Conservation (phyloP, 2,329 filamentous ascomycete species). For the Alternaria sp. region DNA sequence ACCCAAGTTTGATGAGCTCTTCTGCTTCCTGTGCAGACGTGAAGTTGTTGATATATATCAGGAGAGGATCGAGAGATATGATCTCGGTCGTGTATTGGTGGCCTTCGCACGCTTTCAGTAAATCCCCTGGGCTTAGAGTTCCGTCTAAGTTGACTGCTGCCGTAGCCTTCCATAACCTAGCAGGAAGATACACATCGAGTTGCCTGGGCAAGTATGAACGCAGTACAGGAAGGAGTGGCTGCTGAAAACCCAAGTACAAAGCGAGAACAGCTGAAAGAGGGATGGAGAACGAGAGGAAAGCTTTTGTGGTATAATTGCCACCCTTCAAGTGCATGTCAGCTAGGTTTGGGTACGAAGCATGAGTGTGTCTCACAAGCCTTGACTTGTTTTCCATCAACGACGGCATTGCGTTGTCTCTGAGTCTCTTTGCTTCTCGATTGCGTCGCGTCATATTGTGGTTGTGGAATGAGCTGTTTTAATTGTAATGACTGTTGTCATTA, state of each 20-base stretch:
- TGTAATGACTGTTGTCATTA: background rate
- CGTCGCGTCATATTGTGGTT: background rate
- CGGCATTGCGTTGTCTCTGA: background rate
- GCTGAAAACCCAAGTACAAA: background rate
- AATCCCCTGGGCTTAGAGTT: too few species aligned
- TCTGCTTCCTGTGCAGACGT: conserved; percentile 32
- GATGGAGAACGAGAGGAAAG: background rate
- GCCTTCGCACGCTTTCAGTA: conserved; percentile 22
- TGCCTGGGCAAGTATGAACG: conserved; percentile 9
- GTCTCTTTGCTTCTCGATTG: background rate
- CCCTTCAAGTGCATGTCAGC: background rate
- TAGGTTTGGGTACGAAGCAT: background rate
- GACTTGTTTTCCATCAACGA: background rate
- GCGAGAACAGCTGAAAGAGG: background rate
- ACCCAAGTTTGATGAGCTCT: conserved; percentile 32
- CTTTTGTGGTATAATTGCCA: background rate
- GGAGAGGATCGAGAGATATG: conserved; percentile 35
- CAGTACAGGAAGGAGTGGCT: conserved; percentile 12
- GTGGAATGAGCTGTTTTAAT: background rate
- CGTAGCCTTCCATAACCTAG: background rate
- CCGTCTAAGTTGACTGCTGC: background rate
- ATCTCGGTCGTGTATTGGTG: conserved; percentile 41
- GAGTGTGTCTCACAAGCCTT: background rate
- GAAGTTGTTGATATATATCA: conserved; percentile 45
- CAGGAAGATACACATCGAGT: conserved; percentile 16